phyloP scores from a whole-genome alignment of 139 green algal genomes.

The Picochlorum sp. region DNA sequence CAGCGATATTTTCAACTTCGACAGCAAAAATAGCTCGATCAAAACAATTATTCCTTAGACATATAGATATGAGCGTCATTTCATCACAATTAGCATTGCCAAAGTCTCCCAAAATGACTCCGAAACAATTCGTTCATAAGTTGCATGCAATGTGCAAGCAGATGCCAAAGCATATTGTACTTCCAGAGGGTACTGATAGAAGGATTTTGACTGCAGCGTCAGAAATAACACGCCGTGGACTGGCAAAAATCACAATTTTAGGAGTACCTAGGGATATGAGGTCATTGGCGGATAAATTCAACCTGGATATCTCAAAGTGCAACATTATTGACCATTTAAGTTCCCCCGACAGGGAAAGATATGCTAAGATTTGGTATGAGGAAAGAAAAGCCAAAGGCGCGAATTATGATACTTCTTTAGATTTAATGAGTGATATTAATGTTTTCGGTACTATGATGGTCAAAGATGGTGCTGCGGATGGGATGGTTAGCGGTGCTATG shows the following conservation, averaged over 20 bases:
- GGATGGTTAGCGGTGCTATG: constrained; percentile 76
- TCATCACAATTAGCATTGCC: constrained; percentile 3
- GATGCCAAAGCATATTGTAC: constrained; percentile 62
- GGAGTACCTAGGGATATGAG: constrained; percentile 41
- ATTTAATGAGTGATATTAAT: constrained; percentile 52
- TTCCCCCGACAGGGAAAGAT: constrained; percentile 19
- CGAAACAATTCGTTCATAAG: constrained; percentile 67
- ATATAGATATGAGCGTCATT: constrained; percentile 41
- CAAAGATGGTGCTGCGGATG: constrained; percentile 56
- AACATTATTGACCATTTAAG: constrained; percentile 40
- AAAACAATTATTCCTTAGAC: constrained; percentile 47
- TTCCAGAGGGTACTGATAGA: constrained; percentile 65
- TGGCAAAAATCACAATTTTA: constrained; percentile 67
- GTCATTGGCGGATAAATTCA: constrained; percentile 16
- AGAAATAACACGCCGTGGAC: constrained; percentile 38
- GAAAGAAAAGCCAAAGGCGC: constrained; percentile 60
- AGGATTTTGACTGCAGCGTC: constrained; percentile 55
- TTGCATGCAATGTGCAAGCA: constrained; percentile 42
- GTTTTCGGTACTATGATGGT: constrained; percentile 72
- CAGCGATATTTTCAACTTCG: constrained; percentile 52
- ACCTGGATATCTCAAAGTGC: constrained; percentile 47
- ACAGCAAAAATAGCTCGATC: constrained; percentile 58
- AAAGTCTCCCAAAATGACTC: constrained; percentile 45
- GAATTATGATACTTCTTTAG: constrained; percentile 43
- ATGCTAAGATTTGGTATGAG: constrained; percentile 46